Percentiles rank a stretch among this genome's conserved stretches.
These are phyloP conservation scores for Carex arenaria DNA, from an alignment of 202 grass and related monocot species.

Conservation along the genomic window DNA sequence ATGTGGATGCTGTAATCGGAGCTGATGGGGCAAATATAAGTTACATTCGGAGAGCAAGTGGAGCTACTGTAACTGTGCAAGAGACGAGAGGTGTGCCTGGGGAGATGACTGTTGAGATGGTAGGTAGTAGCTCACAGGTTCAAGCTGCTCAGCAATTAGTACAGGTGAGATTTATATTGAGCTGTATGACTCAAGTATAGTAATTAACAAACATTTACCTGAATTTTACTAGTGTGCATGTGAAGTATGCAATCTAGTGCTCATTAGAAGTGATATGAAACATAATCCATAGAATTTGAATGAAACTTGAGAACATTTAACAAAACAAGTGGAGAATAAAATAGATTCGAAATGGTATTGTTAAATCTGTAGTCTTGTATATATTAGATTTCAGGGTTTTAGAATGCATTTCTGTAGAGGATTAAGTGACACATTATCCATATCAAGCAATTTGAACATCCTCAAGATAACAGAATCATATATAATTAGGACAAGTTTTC, in stretches of 20 bases:
- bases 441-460: not conserved
- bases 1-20: slow-evolving; percentile 95
- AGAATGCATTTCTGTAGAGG: not conserved
- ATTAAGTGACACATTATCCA: not conserved
- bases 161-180: slow-evolving; percentile 39
- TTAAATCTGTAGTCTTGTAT: not conserved
- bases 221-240: not conserved
- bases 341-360: not conserved
- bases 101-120: slow-evolving; percentile 95
- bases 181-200: not conserved
- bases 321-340: not conserved
- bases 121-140: slow-evolving; percentile 73
- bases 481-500: not conserved
- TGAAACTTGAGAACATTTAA: not conserved
- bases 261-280: not conserved
- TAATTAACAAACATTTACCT: not conserved
- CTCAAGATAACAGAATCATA: not conserved
- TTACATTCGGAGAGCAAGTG: slow-evolving; percentile 93
- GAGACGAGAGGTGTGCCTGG: slow-evolving; percentile 72
- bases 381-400: not conserved
- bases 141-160: slow-evolving; percentile 97
- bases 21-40: slow-evolving; percentile 82
- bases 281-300: not conserved
- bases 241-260: not conserved
- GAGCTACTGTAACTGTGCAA: slow-evolving; percentile 93